These are phyloP conservation scores for Tylopilus plumbeoviolaceoides DNA, from an alignment of 768 basidiomycete genomes.

Conservation along the genomic window DNA sequence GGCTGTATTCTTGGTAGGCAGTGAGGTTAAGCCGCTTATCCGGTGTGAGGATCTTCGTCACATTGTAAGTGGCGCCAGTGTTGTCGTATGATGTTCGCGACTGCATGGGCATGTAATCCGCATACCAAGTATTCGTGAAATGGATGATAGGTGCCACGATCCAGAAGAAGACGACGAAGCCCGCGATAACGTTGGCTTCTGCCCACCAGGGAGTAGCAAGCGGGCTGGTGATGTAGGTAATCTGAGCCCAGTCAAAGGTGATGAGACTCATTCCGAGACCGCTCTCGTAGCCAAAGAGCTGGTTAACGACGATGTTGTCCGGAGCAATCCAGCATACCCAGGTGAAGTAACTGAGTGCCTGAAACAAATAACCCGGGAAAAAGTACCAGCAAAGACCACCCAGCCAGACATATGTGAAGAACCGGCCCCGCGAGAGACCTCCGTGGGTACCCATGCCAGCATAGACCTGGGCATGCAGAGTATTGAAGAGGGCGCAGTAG, in stretches of 20 bases:
- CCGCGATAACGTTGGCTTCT: slow-evolving; percentile 36
- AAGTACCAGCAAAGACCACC: slow-evolving; percentile 47
- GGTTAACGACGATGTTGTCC: slow-evolving; percentile 63
- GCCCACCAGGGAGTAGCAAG: slow-evolving; percentile 35
- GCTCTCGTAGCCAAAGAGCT: slow-evolving; percentile 62
- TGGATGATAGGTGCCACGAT: slow-evolving; percentile 26
- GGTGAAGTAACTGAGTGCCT: slow-evolving; percentile 57
- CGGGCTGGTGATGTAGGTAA: slow-evolving; percentile 51
- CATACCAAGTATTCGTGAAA: slow-evolving; percentile 37
- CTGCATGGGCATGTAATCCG: slow-evolving; percentile 36
- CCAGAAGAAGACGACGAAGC: slow-evolving; percentile 36
- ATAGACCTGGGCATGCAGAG: slow-evolving; percentile 58
- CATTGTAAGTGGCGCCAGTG: slow-evolving; percentile 38
- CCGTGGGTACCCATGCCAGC: slow-evolving; percentile 41
- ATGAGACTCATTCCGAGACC: slow-evolving; percentile 68
- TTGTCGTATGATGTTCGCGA: slow-evolving; percentile 43
- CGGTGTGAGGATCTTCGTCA: slow-evolving; percentile 35
- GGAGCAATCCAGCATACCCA: slow-evolving; percentile 70
- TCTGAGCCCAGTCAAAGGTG: slow-evolving; percentile 81
- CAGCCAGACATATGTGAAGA: slow-evolving; percentile 46
- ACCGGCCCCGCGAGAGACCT: slow-evolving; percentile 49
- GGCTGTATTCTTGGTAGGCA: slow-evolving; percentile 36
- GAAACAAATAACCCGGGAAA: slow-evolving; percentile 73
- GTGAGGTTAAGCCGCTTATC: slow-evolving; percentile 30
- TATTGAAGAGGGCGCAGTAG: slow-evolving; percentile 70